Evolutionary conservation across 768 basidiomycete species (phyloP).

Genomic region (Trametes cingulata): DNA sequence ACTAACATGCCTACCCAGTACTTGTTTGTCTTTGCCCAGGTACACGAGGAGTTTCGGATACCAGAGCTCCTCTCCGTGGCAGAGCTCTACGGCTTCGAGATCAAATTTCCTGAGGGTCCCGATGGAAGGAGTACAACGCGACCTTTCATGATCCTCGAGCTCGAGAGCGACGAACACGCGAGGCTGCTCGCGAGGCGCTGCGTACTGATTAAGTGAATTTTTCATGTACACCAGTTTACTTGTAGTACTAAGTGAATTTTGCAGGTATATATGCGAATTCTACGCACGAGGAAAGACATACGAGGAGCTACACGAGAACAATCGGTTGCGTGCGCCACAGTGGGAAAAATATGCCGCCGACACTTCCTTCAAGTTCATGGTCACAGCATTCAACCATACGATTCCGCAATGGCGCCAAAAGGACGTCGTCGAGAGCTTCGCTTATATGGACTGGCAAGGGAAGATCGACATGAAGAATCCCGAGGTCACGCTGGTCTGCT

Average conservation of each 20-base stretch:
- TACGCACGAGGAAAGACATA: conserved; percentile 74
- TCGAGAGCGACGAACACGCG: conserved; percentile 75
- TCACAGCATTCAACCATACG: conserved; percentile 73
- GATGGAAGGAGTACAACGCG: conserved; percentile 54
- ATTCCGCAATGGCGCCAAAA: conserved; percentile 68
- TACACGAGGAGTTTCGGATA: conserved; percentile 78
- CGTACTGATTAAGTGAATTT: conserved; percentile 76
- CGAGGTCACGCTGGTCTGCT: conserved; percentile 68
- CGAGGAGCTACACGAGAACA: conserved; percentile 63
- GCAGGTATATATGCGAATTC: conserved; percentile 75
- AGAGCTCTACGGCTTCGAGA: conserved; percentile 66
- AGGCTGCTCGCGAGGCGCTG: conserved; percentile 72
- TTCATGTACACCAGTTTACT: not conserved
- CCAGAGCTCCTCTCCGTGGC: conserved; percentile 81
- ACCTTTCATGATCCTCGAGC: conserved; percentile 73
- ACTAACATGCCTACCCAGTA: conserved; percentile 33
- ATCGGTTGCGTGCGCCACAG: conserved; percentile 41
- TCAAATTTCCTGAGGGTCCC: conserved; percentile 47
- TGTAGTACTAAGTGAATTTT: not conserved
- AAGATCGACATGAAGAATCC: conserved; percentile 81
- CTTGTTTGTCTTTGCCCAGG: conserved; percentile 79
- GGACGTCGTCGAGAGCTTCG: conserved; percentile 74
- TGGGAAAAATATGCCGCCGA: conserved; percentile 64
- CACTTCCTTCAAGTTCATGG: conserved; percentile 79
- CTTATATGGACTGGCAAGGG: conserved; percentile 82